Conservation (phyloP, 768 basidiomycete species). For the Vishniacozyma victoriae region DNA sequence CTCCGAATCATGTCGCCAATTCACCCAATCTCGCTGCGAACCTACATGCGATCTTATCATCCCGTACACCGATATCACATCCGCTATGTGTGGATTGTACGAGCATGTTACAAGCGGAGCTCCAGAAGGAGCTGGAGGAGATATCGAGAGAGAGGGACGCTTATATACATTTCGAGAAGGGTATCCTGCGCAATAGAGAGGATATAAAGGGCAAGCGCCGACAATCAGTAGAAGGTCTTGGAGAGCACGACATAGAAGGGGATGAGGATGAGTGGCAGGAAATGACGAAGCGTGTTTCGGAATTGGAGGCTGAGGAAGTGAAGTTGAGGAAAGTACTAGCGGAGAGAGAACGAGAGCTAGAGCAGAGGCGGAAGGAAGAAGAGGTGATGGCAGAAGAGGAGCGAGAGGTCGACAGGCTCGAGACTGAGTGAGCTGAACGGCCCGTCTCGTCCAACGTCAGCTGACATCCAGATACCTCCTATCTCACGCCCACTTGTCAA, state of each 20-base stretch:
- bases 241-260: constrained; percentile 32
- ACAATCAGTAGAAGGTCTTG: constrained; percentile 44
- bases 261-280: constrained; percentile 29
- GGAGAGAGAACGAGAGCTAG: constrained; percentile 69
- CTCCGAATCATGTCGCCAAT: background rate
- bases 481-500: constrained; percentile 9
- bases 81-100: constrained; percentile 95
- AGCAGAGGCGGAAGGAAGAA: constrained; percentile 72
- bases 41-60: constrained; percentile 41
- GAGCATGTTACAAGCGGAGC: constrained; percentile 64
- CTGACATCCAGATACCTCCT: constrained; percentile 28
- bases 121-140: constrained; percentile 79
- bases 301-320: constrained; percentile 68
- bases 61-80: constrained; percentile 62
- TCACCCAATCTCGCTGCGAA: constrained; percentile 24
- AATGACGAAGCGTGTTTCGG: constrained; percentile 60
- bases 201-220: constrained; percentile 51
- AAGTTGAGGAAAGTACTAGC: constrained; percentile 65
- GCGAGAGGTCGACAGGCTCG: constrained; percentile 57
- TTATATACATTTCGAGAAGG: constrained; percentile 86
- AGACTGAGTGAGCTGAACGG: constrained; percentile 46
- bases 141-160: constrained; percentile 86
- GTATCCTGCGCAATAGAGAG: constrained; percentile 74
- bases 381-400: constrained; percentile 71
- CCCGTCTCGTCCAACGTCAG: background rate